These are phyloP conservation scores for Cyamopsis tetragonoloba DNA, from an alignment of 306 rosid genomes.

Conservation along the genomic window DNA sequence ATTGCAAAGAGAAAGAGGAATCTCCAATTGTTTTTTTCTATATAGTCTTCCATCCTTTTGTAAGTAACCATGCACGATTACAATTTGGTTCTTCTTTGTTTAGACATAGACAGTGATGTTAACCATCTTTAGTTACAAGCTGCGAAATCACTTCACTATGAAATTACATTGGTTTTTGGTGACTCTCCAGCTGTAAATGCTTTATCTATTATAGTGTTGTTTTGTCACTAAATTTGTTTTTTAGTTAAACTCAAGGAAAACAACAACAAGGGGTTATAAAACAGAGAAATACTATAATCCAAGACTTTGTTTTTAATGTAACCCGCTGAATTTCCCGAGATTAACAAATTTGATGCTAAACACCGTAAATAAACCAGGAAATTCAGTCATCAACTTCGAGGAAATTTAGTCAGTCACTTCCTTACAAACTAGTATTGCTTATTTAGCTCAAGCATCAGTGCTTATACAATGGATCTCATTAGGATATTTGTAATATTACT, in stretches of 20 bases:
- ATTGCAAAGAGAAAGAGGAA: constrained; percentile 8
- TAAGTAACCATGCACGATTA: constrained; percentile 2
- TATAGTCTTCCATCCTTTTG: not conserved
- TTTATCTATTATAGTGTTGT: no score
- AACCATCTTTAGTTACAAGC: not conserved
- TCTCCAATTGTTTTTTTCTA: constrained; percentile 1
- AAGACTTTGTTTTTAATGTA: not conserved
- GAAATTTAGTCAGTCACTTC: not conserved
- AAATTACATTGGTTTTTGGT: not conserved
- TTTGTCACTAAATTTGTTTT: not conserved
- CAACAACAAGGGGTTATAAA: not conserved
- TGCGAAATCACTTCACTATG: not conserved
- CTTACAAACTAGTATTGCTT: not conserved
- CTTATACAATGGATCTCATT: constrained; percentile 12
- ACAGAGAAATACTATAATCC: not conserved
- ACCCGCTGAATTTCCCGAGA: constrained; percentile 11
- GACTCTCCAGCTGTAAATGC: not conserved
- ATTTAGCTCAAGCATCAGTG: constrained; percentile 12
- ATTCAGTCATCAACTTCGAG: not conserved
- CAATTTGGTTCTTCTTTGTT: constrained; percentile 7
- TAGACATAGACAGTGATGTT: not conserved
- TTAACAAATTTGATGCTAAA: not conserved
- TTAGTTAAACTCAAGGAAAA: not conserved
- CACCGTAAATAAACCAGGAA: not conserved
- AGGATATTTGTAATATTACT: not conserved